Evolutionary conservation across 257 asterid genomes (phyloP).

Genomic region (Solanum neorickii): DNA sequence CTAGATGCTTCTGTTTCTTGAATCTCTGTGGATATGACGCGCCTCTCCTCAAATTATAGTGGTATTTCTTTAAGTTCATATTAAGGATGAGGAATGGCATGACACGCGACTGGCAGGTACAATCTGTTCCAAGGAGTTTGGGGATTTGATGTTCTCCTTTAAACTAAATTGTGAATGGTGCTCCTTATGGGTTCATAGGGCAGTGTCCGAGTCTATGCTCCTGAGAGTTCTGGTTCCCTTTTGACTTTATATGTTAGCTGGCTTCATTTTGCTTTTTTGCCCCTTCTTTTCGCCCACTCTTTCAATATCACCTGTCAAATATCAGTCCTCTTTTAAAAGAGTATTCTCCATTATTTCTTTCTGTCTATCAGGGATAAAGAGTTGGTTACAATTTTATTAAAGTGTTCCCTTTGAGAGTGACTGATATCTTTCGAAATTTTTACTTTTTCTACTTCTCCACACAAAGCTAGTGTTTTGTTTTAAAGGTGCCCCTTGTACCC

Average conservation of each 20-base stretch:
- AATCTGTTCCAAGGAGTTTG: slow-evolving; percentile 24
- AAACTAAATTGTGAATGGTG: background rate
- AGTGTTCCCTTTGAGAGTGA: background rate
- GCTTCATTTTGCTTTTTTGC: background rate
- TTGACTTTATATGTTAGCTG: background rate
- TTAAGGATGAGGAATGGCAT: slow-evolving; percentile 44
- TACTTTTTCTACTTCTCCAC: background rate
- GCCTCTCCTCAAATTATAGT: slow-evolving; percentile 41
- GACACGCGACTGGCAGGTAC: slow-evolving; percentile 59
- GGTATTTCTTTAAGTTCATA: slow-evolving; percentile 40
- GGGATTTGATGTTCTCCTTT: slow-evolving; percentile 18
- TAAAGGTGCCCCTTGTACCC: background rate
- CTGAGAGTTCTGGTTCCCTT: background rate
- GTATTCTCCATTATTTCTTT: background rate
- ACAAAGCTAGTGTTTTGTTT: background rate
- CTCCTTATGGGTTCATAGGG: background rate
- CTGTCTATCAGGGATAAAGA: background rate
- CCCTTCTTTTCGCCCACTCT: background rate
- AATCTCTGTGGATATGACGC: slow-evolving; percentile 50
- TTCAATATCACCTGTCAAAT: background rate
- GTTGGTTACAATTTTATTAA: background rate
- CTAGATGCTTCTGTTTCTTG: slow-evolving; percentile 80
- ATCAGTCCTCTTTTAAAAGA: background rate
- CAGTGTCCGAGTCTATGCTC: background rate
- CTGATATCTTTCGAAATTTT: background rate